Percentiles rank a stretch among this genome's conserved stretches.
phyloP scores from a whole-genome alignment of 2,329 filamentous ascomycete species.

The Seiridium cupressi region DNA sequence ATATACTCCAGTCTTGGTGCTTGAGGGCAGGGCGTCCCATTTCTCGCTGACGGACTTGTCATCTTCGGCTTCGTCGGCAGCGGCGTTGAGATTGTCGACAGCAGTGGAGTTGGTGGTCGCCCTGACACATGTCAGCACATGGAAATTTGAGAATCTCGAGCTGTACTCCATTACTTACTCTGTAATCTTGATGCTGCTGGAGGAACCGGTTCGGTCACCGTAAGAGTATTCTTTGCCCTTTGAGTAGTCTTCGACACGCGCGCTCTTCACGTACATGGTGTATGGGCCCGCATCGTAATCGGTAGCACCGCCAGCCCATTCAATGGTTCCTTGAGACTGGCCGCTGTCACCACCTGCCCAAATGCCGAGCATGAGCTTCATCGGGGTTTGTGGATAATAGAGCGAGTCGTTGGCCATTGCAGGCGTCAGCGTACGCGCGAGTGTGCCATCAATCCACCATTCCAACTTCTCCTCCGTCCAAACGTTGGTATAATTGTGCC shows the following conservation, averaged over 20 bases:
- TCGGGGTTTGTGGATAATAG: constrained; percentile 74
- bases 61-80: constrained; percentile 22
- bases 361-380: constrained; percentile 67
- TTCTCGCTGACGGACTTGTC: constrained; percentile 48
- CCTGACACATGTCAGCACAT: constrained; percentile 15
- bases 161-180: constrained; percentile 37
- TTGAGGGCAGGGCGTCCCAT: constrained; percentile 49
- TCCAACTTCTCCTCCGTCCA: constrained; percentile 68
- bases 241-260: constrained; percentile 54
- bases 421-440: constrained; percentile 62
- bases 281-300: constrained; percentile 66
- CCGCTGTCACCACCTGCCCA: constrained; percentile 61
- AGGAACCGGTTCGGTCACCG: constrained; percentile 58
- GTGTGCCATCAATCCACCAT: constrained; percentile 68
- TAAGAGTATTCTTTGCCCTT: constrained; percentile 66
- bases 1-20: constrained; percentile 53
- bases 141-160: not conserved
- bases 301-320: constrained; percentile 70
- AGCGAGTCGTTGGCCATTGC: constrained; percentile 59
- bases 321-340: constrained; percentile 54
- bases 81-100: constrained; percentile 38
- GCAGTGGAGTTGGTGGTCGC: constrained; percentile 57
- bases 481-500: constrained; percentile 73
- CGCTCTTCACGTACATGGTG: constrained; percentile 70
- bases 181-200: constrained; percentile 60